Base-by-base conservation (phyloP, 805 yeast genomes). In the Suhomyces emberorum region DNA sequence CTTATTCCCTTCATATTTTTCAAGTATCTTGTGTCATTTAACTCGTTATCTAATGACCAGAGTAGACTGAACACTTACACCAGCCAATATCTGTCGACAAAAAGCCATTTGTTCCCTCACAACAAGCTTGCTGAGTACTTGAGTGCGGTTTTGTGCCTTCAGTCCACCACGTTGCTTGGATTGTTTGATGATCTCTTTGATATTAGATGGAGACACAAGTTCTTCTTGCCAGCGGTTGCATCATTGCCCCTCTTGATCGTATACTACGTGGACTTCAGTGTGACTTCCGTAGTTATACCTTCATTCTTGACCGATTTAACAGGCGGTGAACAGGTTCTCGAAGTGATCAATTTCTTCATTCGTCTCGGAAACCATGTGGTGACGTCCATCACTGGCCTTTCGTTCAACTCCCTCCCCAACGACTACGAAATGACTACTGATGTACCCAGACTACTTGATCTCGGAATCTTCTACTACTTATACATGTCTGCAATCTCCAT, bases 161-260 rank as follows among this genome's bases (percentile, higher is more conserved):
- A 88, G 61, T 77, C 88, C 46, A 89, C 93, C 57, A 72, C 88
- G 11, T 65, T 93, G 28, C 67, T 93, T 29, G 98, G 98, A 0
- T 71, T 93, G 20, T 83, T 95, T 32, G 98, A 93, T 60, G 98
- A 93, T 65, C 70, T 93, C 50, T 93, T 93, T 54, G 99, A 93
- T 60, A 79, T 93, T 44, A 75, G 96, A 49, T 93, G 99, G 99
- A 74, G 99, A 55, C 96, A 93, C 65, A 93, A 93, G 69, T 88
- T 93, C 64, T 88, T 93, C 52, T 57, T 93, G 47, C 99, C 99
- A 0, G 96, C 96, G 0, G 78, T 93, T 37, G 96, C 96, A 0
- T 81, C 96, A 1, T 79, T 93, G 29, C 99, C 99, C 4, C 69
- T 93, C 49, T 70, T 93, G 40, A 76, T 91, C 12, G 96, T 93